Evolutionary conservation across 2,329 filamentous ascomycete species (phyloP).

Genomic region (Trichoderma koningii): DNA sequence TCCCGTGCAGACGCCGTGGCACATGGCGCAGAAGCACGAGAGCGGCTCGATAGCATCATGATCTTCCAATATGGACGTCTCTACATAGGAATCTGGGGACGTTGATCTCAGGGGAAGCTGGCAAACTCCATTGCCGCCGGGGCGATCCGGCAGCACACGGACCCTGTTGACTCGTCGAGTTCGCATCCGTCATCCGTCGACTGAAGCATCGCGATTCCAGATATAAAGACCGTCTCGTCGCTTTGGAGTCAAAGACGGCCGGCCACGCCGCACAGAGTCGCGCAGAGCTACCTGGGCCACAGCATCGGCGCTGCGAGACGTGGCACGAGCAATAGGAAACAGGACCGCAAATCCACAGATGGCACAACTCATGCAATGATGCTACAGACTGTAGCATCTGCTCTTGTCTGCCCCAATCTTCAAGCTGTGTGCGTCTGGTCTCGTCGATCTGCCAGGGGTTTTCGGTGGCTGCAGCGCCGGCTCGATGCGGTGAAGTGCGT

Average conservation of each 20-base stretch:
- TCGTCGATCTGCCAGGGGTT: neutral
- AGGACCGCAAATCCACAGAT: neutral
- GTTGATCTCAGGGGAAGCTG: neutral
- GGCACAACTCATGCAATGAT: too few species aligned
- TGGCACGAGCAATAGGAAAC: constrained; percentile 10
- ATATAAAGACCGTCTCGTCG: neutral
- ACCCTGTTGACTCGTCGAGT: neutral
- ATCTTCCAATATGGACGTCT: neutral
- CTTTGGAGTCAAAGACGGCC: neutral
- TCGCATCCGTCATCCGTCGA: neutral
- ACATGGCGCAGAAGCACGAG: neutral
- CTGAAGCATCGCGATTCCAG: neutral
- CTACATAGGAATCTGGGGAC: neutral
- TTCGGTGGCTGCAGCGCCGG: neutral
- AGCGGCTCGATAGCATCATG: constrained; percentile 1
- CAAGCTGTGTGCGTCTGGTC: neutral
- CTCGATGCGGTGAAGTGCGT: neutral
- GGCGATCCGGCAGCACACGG: constrained; percentile 13
- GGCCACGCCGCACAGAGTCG: neutral
- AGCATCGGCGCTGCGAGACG: constrained; percentile 25
- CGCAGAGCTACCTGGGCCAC: constrained; percentile 14
- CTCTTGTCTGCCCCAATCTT: neutral
- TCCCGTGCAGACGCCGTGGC: neutral
- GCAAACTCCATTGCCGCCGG: constrained; percentile 1
- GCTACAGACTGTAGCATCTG: too few species aligned